Base-by-base conservation (phyloP, 2,329 filamentous ascomycete genomes). In the Xylariaceae sp. region DNA sequence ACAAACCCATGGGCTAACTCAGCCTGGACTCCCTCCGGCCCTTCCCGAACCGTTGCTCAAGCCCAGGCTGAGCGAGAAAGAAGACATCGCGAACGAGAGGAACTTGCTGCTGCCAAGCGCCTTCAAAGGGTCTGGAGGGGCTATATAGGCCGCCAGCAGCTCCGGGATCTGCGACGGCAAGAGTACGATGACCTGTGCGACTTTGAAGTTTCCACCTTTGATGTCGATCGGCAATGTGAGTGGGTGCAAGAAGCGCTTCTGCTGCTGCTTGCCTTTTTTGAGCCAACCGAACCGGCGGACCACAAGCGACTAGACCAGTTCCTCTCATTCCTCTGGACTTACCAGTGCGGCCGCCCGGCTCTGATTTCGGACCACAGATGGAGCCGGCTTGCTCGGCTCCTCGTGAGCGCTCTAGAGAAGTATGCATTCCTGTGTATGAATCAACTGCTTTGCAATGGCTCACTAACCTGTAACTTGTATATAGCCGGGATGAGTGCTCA, bases 81-180 rank as follows among this genome's bases (percentile, higher is more conserved):
- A 63, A 82, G 94, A 62, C 89, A 96, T 64, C 83, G 84, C 49
- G 91, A 97, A 66, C 81, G 91, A 63, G 85, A 89, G 47, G 84
- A 85, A 56, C 72, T 91, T 48, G 87, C 85, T 65, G 89, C 91
- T 3, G 83, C 84, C 11, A 85, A 81, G 62, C 79, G 74, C 48
- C 83, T 97, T 61, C 94, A 97, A 70, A 81, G 83, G 61, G 76
- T 80, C 71, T 97, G 91, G 91, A 82, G 92, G 69, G 91, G 91
- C 11, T 81, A 95, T 70, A 78, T 71, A 54, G 77, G 75, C 55
- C 82, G 91, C 63, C 78, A 74, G 56, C 68, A 71, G 49, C 74
- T 88, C 58, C 82, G 82, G 60, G 66, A 73, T 6, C 67, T 80
- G 35, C 85, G 87, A 63, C 65, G 64, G 50, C 61, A 64, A 57